Evolutionary conservation across 768 basidiomycete species (phyloP).

Genomic region (Hemileccinum rubropunctum): DNA sequence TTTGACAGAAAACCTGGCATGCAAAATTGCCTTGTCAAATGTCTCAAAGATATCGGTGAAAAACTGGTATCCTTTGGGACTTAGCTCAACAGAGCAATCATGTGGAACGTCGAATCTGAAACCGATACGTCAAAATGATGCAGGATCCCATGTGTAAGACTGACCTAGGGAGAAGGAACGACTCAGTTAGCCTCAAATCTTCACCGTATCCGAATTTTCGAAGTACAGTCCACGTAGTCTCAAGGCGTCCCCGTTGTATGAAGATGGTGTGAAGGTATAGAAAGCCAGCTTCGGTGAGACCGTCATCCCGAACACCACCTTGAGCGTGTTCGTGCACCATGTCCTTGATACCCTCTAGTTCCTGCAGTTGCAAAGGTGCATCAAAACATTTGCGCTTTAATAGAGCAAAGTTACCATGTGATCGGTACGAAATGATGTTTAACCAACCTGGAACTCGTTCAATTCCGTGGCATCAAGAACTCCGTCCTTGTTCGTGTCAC

Average conservation of each 20-base stretch:
- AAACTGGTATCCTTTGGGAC: conserved; percentile 93
- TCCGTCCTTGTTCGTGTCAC: conserved; percentile 93
- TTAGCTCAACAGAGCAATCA: conserved; percentile 94
- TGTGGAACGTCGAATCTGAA: conserved; percentile 86
- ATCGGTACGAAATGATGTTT: neutral
- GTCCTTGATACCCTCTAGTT: conserved; percentile 94
- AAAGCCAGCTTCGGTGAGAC: conserved; percentile 91
- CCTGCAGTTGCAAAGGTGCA: conserved; percentile 85
- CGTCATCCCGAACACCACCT: conserved; percentile 70
- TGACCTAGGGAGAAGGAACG: conserved; percentile 86
- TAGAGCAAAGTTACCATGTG: neutral
- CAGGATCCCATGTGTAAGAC: conserved; percentile 26
- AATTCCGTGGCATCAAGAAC: conserved; percentile 86
- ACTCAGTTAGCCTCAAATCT: conserved; percentile 84
- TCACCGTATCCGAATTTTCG: conserved; percentile 96
- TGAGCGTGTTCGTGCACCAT: conserved; percentile 82
- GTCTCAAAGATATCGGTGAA: conserved; percentile 95
- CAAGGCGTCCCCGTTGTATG: conserved; percentile 91
- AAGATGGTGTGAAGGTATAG: conserved; percentile 94
- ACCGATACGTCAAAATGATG: conserved; percentile 11
- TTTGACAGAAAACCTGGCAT: neutral
- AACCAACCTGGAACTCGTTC: conserved; percentile 91
- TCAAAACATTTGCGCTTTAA: conserved; percentile 91
- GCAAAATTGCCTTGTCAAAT: conserved; percentile 74
- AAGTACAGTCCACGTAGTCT: conserved; percentile 97